Evolutionary conservation across 2,329 filamentous ascomycete genomes (phyloP).

Genomic region (Capronia coronata): DNA sequence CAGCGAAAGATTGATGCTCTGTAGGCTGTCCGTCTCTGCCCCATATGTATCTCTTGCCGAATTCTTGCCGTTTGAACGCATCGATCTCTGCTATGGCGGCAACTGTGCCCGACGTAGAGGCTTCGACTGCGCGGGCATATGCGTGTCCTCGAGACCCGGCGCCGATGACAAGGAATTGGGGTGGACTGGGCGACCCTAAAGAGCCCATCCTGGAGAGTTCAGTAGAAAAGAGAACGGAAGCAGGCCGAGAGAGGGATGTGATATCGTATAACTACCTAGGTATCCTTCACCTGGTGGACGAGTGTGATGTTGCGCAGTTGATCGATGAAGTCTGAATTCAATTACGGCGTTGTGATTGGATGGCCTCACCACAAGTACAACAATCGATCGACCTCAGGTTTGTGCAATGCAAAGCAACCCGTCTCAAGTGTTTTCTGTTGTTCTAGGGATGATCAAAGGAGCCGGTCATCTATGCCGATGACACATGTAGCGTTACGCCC

Average conservation of each 20-base stretch:
- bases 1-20: slow-evolving; percentile 62
- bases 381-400: neutral
- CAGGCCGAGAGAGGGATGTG: neutral
- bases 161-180: slow-evolving; percentile 67
- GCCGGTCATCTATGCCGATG: too few species aligned
- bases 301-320: neutral
- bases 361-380: neutral
- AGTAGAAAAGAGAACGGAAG: neutral
- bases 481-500: too few species aligned
- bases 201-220: neutral
- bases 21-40: slow-evolving; percentile 40
- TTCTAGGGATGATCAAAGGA: too few species aligned
- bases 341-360: neutral
- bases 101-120: slow-evolving; percentile 44
- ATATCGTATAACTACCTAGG: neutral
- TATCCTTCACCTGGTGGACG: neutral
- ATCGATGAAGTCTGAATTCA: neutral
- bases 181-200: neutral
- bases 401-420: too few species aligned
- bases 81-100: slow-evolving; percentile 76
- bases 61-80: slow-evolving; percentile 63
- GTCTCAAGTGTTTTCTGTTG: too few species aligned
- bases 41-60: slow-evolving; percentile 72
- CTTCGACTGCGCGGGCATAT: slow-evolving; percentile 64
- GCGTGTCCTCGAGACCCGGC: slow-evolving; percentile 71